A percentile compares a stretch with the other conserved stretches of the same genome.
Evolutionary conservation across 176 grass and related monocot genomes (phyloP).

Genomic region (Carex littledalei): DNA sequence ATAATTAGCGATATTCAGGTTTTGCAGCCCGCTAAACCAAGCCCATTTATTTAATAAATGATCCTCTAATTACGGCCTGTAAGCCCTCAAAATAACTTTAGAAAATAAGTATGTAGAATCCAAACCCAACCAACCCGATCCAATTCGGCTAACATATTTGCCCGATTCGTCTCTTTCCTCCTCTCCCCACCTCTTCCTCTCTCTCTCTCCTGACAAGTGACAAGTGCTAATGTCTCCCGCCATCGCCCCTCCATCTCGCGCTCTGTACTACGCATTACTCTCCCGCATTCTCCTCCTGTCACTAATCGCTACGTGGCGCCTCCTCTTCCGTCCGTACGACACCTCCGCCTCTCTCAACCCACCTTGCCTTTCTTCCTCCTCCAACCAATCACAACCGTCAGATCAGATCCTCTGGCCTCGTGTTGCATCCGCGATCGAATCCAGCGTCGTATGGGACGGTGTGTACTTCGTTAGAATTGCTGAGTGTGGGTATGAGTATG

Average conservation of each 20-base stretch:
- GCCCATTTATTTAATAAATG: not conserved
- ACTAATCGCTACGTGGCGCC: constrained; percentile 47
- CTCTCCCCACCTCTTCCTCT: not conserved
- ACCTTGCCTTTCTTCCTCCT: constrained; percentile 44
- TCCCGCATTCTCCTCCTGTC: constrained; percentile 53
- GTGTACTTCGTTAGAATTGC: constrained; percentile 73
- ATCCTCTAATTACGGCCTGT: not conserved
- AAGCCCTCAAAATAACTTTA: not conserved
- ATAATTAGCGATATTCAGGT: not conserved
- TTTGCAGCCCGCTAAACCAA: not conserved
- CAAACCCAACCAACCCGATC: not conserved
- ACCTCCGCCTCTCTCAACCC: constrained; percentile 72
- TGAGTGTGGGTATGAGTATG: constrained; percentile 97
- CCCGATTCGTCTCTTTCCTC: not conserved
- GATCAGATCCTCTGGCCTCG: constrained; percentile 16
- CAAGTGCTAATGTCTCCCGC: not conserved
- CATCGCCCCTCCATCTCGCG: not conserved
- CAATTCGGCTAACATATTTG: not conserved
- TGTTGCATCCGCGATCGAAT: constrained; percentile 39
- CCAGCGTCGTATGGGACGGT: constrained; percentile 76
- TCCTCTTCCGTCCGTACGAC: constrained; percentile 80
- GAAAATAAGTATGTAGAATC: not conserved
- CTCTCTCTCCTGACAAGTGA: not conserved
- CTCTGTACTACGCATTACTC: constrained; percentile 33
- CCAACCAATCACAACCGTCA: not conserved